Evolutionary conservation across 495 filamentous ascomycete genomes (phyloP), one percentile per base, ranked within the genome.

Genomic region (Sabuloglossum arenarium): DNA sequence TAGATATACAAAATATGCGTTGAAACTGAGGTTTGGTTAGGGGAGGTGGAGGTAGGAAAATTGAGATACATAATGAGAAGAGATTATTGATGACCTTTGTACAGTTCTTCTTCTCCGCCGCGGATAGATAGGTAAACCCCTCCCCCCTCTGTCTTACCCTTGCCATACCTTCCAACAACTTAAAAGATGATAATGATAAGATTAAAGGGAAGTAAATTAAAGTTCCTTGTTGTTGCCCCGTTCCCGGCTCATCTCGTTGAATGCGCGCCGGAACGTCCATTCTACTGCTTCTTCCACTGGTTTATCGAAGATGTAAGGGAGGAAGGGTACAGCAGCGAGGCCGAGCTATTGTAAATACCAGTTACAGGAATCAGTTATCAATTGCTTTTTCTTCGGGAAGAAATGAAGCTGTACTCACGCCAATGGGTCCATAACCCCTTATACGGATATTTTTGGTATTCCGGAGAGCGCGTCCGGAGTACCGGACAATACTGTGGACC

Each of bases 211-310:
- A n/a, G n/a, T n/a, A n/a, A n/a, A n/a, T n/a, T n/a, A n/a, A n/a
- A 59, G 16, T 59, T 51, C 19, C 16, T 16, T 16, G 34, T 16
- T 51, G 46, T 8, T 19, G 46, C 19, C 25, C 46, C 8, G 46
- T 51, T 12, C 12, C 19, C 19, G 46, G 46, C 8, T 21, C 25
- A 8, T 51, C 19, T 12, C 25, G 8, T 21, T 28, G 59, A 93
- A 84, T 0, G 74, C 84, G 59, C 79, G 84, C 54, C 91, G 82
- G 72, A 98, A 96, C 9, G 71, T 64, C 85, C 84, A 94, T 62
- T 96, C 90, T 1, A 94, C 82, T 0, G 82, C 87, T 56, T 85
- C 73, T 67, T 96, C 91, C 25, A 98, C 86, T 10, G 91, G 89
- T 63, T 95, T 77, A 62, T 98, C 91, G 65, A 97, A 98, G 42